Evolutionary conservation across 164 flowering plant genomes (phyloP).

Genomic region (Amborella trichopoda): DNA sequence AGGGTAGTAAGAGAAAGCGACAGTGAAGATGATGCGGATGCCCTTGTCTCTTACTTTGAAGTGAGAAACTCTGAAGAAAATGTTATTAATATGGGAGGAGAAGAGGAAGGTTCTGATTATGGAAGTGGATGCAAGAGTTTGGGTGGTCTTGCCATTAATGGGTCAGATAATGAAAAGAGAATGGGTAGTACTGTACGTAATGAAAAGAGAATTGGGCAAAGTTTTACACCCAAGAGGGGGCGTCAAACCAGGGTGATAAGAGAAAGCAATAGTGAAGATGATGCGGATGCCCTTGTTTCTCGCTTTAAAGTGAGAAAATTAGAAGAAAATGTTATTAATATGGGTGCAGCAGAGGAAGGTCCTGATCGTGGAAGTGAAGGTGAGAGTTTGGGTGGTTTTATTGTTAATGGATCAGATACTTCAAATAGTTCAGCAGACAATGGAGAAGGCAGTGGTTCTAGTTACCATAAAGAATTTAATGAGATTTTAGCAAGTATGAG

Average conservation of each 20-base stretch:
- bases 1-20: slow-evolving; percentile 32
- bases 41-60: slow-evolving; percentile 27
- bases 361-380: slow-evolving; percentile 27
- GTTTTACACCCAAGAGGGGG: slow-evolving; percentile 19
- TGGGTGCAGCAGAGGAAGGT: slow-evolving; percentile 18
- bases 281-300: slow-evolving; percentile 4
- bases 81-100: no score
- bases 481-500: slow-evolving; percentile 20
- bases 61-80: slow-evolving; percentile 9
- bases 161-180: neutral
- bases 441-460: slow-evolving; percentile 4
- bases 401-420: slow-evolving; percentile 22
- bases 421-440: slow-evolving; percentile 9
- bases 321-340: slow-evolving; percentile 3
- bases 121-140: no score
- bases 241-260: slow-evolving; percentile 14
- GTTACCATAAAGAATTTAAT: slow-evolving; percentile 9
- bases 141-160: neutral
- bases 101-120: no score
- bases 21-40: slow-evolving; percentile 31
- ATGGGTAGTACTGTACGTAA: slow-evolving; percentile 2
- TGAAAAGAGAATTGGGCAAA: slow-evolving; percentile 3
- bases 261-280: slow-evolving; percentile 6
- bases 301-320: neutral
- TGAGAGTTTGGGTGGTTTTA: slow-evolving; percentile 37